Conservation (phyloP, 371 early-diverging fungal species). For the Phascolomyces articulosus region DNA sequence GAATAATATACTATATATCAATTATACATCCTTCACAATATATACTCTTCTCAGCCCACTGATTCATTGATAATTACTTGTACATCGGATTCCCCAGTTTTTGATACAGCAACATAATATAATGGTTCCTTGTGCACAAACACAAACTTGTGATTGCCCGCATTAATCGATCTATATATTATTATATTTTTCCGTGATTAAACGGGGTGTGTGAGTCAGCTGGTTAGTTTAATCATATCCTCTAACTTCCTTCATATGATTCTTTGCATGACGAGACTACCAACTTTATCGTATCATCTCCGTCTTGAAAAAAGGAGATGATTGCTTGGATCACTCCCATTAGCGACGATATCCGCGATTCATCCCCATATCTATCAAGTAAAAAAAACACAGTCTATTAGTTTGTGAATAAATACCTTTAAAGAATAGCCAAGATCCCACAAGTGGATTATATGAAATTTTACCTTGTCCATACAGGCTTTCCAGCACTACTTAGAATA, state of each 20-base stretch:
- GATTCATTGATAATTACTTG: conserved; percentile 55
- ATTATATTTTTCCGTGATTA: no score
- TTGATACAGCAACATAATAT: conserved; percentile 83
- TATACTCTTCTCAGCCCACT: background rate
- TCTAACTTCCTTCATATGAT: no score
- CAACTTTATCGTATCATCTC: conserved; percentile 79
- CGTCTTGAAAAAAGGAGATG: conserved; percentile 82
- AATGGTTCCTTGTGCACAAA: conserved; percentile 83
- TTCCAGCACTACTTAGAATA: conserved; percentile 86
- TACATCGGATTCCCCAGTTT: conserved; percentile 80
- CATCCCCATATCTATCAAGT: conserved; percentile 79
- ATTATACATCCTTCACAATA: background rate
- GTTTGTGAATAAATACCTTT: background rate
- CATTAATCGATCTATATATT: conserved; percentile 65
- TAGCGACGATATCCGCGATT: conserved; percentile 81
- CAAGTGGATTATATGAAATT: no score
- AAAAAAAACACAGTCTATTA: no score
- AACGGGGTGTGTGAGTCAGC: background rate
- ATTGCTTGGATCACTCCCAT: conserved; percentile 95
- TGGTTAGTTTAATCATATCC: no score
- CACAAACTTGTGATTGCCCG: conserved; percentile 81
- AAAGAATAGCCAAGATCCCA: no score
- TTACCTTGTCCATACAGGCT: conserved; percentile 82
- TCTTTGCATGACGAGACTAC: no score
- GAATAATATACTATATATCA: background rate